Percentiles rank a stretch among this genome's conserved stretches.
Conservation (phyloP, 1,139 yeast genomes). For the Blastobotrys illinoisensis region DNA sequence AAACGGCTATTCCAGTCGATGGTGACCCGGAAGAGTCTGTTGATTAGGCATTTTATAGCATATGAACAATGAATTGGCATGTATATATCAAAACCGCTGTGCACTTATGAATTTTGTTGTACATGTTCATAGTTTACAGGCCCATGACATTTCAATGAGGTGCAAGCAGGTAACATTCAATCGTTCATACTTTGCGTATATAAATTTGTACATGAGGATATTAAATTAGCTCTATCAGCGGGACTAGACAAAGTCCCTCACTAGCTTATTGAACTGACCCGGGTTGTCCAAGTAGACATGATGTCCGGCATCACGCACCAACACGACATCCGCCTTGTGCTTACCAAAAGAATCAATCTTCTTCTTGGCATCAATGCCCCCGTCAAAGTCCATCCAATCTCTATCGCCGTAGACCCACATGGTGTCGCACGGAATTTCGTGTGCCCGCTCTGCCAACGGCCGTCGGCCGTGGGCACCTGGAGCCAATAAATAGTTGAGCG, state of each 20-base stretch:
- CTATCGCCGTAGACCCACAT: slow-evolving; percentile 69
- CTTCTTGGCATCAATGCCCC: slow-evolving; percentile 53
- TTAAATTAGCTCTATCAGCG: neutral
- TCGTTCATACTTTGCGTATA: neutral
- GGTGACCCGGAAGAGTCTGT: neutral
- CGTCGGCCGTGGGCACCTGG: slow-evolving; percentile 73
- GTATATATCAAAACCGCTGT: no score
- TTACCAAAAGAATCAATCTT: slow-evolving; percentile 11
- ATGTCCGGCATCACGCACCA: slow-evolving; percentile 62
- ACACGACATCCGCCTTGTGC: slow-evolving; percentile 34
- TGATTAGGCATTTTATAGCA: neutral
- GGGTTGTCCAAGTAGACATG: slow-evolving; percentile 76
- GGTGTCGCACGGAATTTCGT: slow-evolving; percentile 31
- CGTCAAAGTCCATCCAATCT: slow-evolving; percentile 82
- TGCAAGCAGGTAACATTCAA: no score
- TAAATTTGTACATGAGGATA: neutral
- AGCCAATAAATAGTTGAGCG: slow-evolving; percentile 57
- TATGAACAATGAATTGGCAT: no score
- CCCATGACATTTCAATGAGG: no score
- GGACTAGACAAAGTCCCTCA: slow-evolving; percentile 37
- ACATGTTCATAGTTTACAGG: no score
- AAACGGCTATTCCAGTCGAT: neutral
- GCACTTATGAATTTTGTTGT: no score
- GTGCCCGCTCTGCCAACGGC: slow-evolving; percentile 65
- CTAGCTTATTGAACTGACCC: slow-evolving; percentile 47